A percentile compares a stretch with the other conserved stretches of the same genome.
Evolutionary conservation across 1,139 yeast genomes (phyloP).

Genomic region (Kodamaea sp.): DNA sequence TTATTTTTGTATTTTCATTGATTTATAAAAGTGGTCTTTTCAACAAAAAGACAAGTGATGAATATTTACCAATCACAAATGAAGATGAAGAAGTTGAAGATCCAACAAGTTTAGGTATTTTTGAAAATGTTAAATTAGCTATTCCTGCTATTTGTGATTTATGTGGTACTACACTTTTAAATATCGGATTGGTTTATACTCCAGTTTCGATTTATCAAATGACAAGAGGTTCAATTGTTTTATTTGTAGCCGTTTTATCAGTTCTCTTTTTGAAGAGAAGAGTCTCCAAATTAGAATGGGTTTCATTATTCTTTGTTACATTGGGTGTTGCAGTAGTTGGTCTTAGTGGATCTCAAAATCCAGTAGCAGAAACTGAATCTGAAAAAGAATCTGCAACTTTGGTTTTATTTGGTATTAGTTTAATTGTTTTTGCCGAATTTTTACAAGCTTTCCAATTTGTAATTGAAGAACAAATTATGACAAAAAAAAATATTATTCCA

Average conservation of each 20-base stretch:
- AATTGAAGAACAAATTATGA: slow-evolving; percentile 66
- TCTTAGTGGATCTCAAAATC: slow-evolving; percentile 50
- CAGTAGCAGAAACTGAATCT: slow-evolving; percentile 12
- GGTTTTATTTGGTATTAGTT: slow-evolving; percentile 51
- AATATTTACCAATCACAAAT: slow-evolving; percentile 16
- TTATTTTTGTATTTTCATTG: slow-evolving; percentile 45
- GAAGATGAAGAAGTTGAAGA: slow-evolving; percentile 10
- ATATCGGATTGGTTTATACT: slow-evolving; percentile 67
- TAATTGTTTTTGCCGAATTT: slow-evolving; percentile 60
- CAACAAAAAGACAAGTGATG: slow-evolving; percentile 11
- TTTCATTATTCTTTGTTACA: slow-evolving; percentile 56
- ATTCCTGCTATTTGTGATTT: slow-evolving; percentile 73
- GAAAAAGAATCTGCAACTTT: slow-evolving; percentile 20
- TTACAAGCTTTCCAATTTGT: slow-evolving; percentile 77
- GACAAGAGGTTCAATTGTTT: slow-evolving; percentile 75
- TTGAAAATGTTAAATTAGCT: slow-evolving; percentile 33
- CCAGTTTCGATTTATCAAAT: slow-evolving; percentile 86
- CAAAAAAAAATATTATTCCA: slow-evolving; percentile 54
- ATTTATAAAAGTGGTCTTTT: slow-evolving; percentile 22
- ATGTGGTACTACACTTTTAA: slow-evolving; percentile 70
- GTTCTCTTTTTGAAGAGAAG: slow-evolving; percentile 56
- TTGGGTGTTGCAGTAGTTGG: slow-evolving; percentile 74
- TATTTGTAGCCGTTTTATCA: slow-evolving; percentile 73
- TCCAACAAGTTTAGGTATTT: slow-evolving; percentile 14
- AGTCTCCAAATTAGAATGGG: slow-evolving; percentile 66